Evolutionary conservation across 345 rosid species (phyloP), one percentile per base, ranked within the genome.

Genomic region (Rubroshorea leprosula): DNA sequence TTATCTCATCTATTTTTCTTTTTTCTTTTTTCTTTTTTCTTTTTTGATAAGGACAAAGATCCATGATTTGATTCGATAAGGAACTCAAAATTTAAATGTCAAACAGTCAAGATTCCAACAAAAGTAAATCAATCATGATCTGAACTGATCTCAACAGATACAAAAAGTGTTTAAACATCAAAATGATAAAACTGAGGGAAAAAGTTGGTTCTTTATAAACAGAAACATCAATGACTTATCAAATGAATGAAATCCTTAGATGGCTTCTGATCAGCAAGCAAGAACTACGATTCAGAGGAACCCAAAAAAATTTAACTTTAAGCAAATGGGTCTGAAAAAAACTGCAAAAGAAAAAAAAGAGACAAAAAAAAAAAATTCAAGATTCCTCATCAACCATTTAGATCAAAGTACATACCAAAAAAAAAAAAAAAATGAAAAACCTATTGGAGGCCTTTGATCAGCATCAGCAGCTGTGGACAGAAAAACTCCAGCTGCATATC

Each of bases 401-500:
- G 56, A 24, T 38, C 14, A 22, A 49, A 20, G 3, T 10, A 5
- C 52, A 20, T 57, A 57, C 63, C n/a, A n/a, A n/a, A n/a, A 62
- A 14, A 57, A 49, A 50, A 49, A 22, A 49, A 35, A 35, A 35
- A 35, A 35, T 16, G 11, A 0, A 39, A 25, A 49, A 0, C 54
- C 18, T 19, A 9, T 29, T 27, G 64, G 19, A 23, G 60, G 63
- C 7, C 17, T 18, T 38, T 65, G 49, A 62, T 58, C 69, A 35
- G 9, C n/a, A n/a, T 27, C 9, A 77, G 78, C 81, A 72, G 80
- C 83, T 65, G 66, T 58, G 69, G n/a, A 76, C 38, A 47, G 56
- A 46, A 21, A 64, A 60, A 60, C 61, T 69, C 71, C 79, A 82
- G 78, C 86, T 54, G 81, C 83, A 68, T 23, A 53, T 61, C 49